Evolutionary conservation across 208 protist genomes (phyloP), one percentile per base, ranked within the genome.

Genomic region (Acanthamoeba triangularis): DNA sequence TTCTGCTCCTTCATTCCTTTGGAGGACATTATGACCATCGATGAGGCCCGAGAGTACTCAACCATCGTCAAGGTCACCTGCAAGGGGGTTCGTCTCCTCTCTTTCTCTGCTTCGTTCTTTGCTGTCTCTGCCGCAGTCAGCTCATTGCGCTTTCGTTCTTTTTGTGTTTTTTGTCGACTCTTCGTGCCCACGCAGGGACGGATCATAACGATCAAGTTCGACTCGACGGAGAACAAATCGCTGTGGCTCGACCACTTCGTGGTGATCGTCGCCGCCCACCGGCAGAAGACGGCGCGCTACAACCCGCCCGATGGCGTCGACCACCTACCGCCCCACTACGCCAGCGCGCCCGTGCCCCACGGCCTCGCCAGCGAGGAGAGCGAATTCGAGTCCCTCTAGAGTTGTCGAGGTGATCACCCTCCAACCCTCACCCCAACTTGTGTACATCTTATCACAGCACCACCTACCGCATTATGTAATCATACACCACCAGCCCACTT

Each of bases 1-100:
- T 94, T 94, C 69, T 78, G 91, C n/a, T 69, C 47, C 4, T 94
- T 85, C 47, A 94, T 94, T 85, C 91, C 91, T 11, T 28, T 94
- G 67, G 91, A 94, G 52, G 91, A 94, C 49, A 84, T 94, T 47
- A 41, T 94, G 69, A 72, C 72, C 91, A 94, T 94, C 54, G 91
- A 94, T 25, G 91, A 94, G 37, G 91, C 91, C 47, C 3, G 28
- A 18, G 91, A 94, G 37, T 84, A 85, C 72, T 84, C 69, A 7
- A 84, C 63, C 69, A 65, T 94, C 91, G 91, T 94, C 69, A 94
- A 94, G 49, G 63, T 94, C 72, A 94, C 91, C 33, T 94, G 91
- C 52, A 14, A 56, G 7, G 91, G 11, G 80, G 80, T 88, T 14
- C 80, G 76, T 49, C 63, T 35, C 25, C 30, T 30, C n/a, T n/a